Evolutionary conservation across 345 rosid species (phyloP), one percentile per base, ranked within the genome.

Genomic region (Populus euphratica): DNA sequence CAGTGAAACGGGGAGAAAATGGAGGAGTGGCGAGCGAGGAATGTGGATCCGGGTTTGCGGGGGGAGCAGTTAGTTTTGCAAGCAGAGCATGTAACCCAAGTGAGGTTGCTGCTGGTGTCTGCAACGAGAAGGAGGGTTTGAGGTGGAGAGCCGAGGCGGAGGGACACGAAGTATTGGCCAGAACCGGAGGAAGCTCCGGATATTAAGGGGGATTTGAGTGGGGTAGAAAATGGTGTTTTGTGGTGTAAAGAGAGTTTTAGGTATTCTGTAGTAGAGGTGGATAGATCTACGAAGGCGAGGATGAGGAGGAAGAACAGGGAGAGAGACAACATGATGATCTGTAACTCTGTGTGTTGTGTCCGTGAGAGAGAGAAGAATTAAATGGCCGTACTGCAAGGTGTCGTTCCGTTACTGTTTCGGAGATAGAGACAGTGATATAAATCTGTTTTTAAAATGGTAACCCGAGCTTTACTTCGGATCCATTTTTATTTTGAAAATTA

Each of bases 21-120:
- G 64, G 97, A 64, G 8, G 98, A 91, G 36, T 83, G 96, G 64
- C 97, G 98, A 9, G 96, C 82, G 69, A 90, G 86, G 81, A 92
- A 94, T 70, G 89, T 77, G 68, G 94, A 84, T 73, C 89, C 83
- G 25, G 90, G 90, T 12, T 86, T 74, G 76, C 85, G 91, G 43
- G 59, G 49, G 47, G 86, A 84, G 84, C 92, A 89, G 86, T 84
- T 77, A 44, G 72, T 2, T 43, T 76, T 79, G 73, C 98, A 94
- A 66, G 98, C 87, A 44, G 98, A 90, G 85, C 98, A 94, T 54
- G 86, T 81, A 4, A 90, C 89, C 98, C 98, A 92, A 65, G 91
- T 82, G 59, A 94, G 97, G 80, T 92, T 97, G 76, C 97, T 92
- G 66, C 97, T 94, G 8, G 97, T 94, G 54, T 94, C 96, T 3